Evolutionary conservation across 768 basidiomycete genomes (phyloP).

Genomic region (Dioszegia aurantiaca): DNA sequence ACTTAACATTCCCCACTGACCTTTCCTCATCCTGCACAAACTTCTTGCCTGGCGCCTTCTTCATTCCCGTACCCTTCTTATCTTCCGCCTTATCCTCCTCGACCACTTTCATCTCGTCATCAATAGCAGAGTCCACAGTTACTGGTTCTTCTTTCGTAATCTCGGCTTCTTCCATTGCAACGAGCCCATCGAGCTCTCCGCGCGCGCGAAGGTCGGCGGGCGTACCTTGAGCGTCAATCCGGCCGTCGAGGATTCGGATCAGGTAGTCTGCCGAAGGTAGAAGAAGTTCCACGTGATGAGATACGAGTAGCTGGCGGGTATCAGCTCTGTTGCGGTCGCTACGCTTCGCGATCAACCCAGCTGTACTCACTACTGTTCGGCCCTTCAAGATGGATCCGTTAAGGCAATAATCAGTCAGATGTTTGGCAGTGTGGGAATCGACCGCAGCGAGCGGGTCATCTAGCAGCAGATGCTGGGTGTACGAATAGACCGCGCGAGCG

Average conservation of each 20-base stretch:
- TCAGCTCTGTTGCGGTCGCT: conserved; percentile 1
- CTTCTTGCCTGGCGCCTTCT: conserved; percentile 12
- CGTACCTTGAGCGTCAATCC: conserved; percentile 71
- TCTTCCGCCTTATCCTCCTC: conserved; percentile 40
- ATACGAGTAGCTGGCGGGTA: conserved; percentile 58
- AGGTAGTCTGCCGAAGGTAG: conserved; percentile 71
- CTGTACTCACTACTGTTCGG: conserved; percentile 42
- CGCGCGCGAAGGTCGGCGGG: conserved; percentile 63
- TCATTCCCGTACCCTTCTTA: conserved; percentile 33
- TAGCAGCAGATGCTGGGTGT: conserved; percentile 45
- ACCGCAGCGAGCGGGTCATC: conserved; percentile 51
- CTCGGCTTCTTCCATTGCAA: conserved; percentile 56
- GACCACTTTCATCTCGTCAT: conserved; percentile 39
- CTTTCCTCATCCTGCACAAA: conserved; percentile 55
- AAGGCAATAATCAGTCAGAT: conserved; percentile 48
- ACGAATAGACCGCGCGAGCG: conserved; percentile 49
- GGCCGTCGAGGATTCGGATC: conserved; percentile 75
- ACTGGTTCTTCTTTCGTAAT: conserved; percentile 46
- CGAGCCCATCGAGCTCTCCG: conserved; percentile 64
- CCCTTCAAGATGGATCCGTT: conserved; percentile 42
- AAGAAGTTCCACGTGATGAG: conserved; percentile 79
- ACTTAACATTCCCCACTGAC: conserved; percentile 77
- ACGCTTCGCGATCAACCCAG: neutral
- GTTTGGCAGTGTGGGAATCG: conserved; percentile 50
- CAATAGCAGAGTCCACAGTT: conserved; percentile 27